Base-by-base conservation (phyloP, 2,329 filamentous ascomycete species). In the Sporothrix luriei region DNA sequence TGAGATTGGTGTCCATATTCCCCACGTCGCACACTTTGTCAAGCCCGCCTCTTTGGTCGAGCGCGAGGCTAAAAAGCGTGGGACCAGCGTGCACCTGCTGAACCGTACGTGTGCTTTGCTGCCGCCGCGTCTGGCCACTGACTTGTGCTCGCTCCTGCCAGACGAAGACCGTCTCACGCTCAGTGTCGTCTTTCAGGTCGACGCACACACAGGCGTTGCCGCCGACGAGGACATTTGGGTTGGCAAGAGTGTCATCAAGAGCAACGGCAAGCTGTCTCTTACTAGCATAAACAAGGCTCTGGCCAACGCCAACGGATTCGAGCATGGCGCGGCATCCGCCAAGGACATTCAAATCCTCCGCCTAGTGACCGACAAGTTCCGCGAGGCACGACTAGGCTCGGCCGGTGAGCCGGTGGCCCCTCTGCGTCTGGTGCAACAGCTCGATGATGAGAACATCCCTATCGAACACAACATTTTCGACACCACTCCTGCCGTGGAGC, bases 371-470 rank as follows among this genome's bases (percentile, higher is more conserved):
- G 91, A 93, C 77, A 97, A 95, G 79, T 96, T 98, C 85, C 91
- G 93, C 55, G 92, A 97, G 81, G 85, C 88, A 65, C 91, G 95
- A 71, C 91, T 97, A 71, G 92, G 91, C 69, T 90, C 93, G 67
- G 90, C 91, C 48, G 88, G 88, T 55, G 88, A 91, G 73, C 88
- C 91, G 14, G 91, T 97, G 75, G 91, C 94, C 46, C 90, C 94
- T 52, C 87, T 99, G 67, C 91, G 95, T 70, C 86, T 99, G 61
- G 84, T 98, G 72, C 93, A 97, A 80, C 94, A 97, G 81, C 86
- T 98, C 52, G 95, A 99, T 75, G 95, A 99, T 75, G 95, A 99
- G 84, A 98, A 98, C 79, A 93, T 97, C 68, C 95, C 94, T 2
- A 94, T 98, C 52, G 93, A 97, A 82, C 88, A 93, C 78, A 99